Percentiles rank a stretch among this genome's conserved stretches.
phyloP scores from a whole-genome alignment of 371 early-diverging fungal genomes.

The Saksenaea vasiformis region DNA sequence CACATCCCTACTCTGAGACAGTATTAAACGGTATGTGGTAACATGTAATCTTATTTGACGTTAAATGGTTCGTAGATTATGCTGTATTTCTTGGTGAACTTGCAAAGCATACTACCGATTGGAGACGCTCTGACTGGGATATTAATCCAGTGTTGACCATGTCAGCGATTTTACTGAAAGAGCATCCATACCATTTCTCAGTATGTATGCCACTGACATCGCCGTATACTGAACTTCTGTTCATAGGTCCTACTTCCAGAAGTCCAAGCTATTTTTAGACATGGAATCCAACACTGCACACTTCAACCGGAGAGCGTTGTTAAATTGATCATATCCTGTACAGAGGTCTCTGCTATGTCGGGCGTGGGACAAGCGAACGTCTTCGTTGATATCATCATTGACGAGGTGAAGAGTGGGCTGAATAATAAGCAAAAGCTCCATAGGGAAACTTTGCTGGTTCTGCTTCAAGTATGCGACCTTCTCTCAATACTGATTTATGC shows the following conservation, averaged over 20 bases:
- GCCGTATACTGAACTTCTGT: not conserved
- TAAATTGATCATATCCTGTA: conserved; percentile 44
- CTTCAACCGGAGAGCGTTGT: conserved; percentile 39
- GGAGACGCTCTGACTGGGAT: conserved; percentile 58
- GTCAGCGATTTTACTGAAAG: conserved; percentile 49
- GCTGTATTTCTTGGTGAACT: conserved; percentile 42
- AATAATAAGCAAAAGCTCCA: conserved; percentile 23
- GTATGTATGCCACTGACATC: conserved; percentile 17
- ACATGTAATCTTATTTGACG: not conserved
- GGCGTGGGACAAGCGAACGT: conserved; percentile 31
- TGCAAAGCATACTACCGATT: conserved; percentile 47
- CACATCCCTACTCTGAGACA: conserved; percentile 48
- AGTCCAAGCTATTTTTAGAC: conserved; percentile 42
- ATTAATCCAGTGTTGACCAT: conserved; percentile 54
- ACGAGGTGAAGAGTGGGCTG: conserved; percentile 39
- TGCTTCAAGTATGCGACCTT: conserved; percentile 37
- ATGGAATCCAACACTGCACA: conserved; percentile 43
- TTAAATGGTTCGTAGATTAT: conserved; percentile 28
- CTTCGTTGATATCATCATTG: conserved; percentile 47
- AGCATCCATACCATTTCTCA: conserved; percentile 47
- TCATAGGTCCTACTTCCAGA: conserved; percentile 39
- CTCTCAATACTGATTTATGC: not conserved
- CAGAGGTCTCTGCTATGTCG: conserved; percentile 29
- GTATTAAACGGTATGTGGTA: conserved; percentile 34
- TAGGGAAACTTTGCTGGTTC: conserved; percentile 43